Evolutionary conservation across 495 filamentous ascomycete species (phyloP).

Genomic region (Penicillium arizonense): DNA sequence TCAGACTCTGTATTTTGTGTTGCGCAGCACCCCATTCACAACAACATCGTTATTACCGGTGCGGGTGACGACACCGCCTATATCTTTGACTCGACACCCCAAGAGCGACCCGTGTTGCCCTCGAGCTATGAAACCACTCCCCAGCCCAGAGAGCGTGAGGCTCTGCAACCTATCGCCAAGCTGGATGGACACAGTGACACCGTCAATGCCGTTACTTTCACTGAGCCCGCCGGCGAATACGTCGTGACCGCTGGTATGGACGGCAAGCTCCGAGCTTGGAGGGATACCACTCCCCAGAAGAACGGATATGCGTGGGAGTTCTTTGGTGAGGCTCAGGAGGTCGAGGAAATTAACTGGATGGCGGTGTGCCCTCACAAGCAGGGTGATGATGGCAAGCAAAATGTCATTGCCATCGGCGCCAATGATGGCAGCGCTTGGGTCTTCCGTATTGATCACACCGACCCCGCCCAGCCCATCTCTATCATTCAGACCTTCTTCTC

Average conservation of each 20-base stretch:
- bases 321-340: conserved; percentile 73
- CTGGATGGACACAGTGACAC: conserved; percentile 88
- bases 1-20: conserved; percentile 89
- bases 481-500: conserved; percentile 90
- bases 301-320: conserved; percentile 56
- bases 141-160: conserved; percentile 54
- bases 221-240: conserved; percentile 77
- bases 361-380: conserved; percentile 65
- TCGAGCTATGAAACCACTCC: conserved; percentile 70
- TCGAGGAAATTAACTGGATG: conserved; percentile 94
- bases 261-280: conserved; percentile 62
- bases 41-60: conserved; percentile 79
- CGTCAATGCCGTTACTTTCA: conserved; percentile 82
- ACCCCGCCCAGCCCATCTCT: conserved; percentile 60
- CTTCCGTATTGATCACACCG: conserved; percentile 71
- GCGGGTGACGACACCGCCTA: conserved; percentile 83
- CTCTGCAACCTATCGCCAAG: conserved; percentile 61
- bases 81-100: conserved; percentile 70
- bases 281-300: conserved; percentile 38
- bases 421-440: conserved; percentile 96
- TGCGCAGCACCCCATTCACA: conserved; percentile 80
- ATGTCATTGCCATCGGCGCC: conserved; percentile 86
- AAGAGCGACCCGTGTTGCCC: conserved; percentile 64
- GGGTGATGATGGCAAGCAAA: conserved; percentile 58
- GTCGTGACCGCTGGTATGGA: conserved; percentile 85